Percentiles rank a stretch among this genome's conserved stretches.
Evolutionary conservation across 148 eudicot species (phyloP).

Genomic region (Agrostemma githago): DNA sequence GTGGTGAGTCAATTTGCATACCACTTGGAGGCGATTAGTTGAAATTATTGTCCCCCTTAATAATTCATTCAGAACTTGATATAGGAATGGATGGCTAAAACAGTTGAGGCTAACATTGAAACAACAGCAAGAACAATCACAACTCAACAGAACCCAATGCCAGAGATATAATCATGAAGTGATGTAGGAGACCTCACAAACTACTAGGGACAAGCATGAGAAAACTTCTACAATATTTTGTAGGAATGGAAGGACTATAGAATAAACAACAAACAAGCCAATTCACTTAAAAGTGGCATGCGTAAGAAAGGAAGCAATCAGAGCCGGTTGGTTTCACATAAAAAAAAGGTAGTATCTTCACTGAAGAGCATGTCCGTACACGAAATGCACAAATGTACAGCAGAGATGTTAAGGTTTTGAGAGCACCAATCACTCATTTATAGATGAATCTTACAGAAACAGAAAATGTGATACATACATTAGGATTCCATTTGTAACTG

Average conservation of each 20-base stretch:
- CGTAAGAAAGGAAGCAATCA: conserved; percentile 1
- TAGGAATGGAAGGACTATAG: neutral
- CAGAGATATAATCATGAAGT: neutral
- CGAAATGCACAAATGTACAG: neutral
- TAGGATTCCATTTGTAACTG: conserved; percentile 81
- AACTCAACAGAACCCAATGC: neutral
- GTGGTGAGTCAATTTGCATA: neutral
- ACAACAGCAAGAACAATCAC: neutral
- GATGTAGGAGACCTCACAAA: neutral
- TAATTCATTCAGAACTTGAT: neutral
- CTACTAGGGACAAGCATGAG: too few species aligned
- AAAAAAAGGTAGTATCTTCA: neutral
- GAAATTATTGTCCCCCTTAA: too few species aligned
- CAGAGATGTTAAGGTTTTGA: neutral
- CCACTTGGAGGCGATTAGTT: neutral
- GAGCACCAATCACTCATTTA: neutral
- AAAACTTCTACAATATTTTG: neutral
- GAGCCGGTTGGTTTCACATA: neutral
- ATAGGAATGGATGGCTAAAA: neutral
- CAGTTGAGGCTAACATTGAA: neutral
- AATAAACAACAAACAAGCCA: neutral
- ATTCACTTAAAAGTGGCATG: conserved; percentile 4
- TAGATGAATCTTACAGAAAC: neutral
- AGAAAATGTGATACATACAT: conserved; percentile 46
- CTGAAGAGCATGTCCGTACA: neutral